phyloP scores from a whole-genome alignment of 345 rosid genomes.

The Sisymbrium irio region DNA sequence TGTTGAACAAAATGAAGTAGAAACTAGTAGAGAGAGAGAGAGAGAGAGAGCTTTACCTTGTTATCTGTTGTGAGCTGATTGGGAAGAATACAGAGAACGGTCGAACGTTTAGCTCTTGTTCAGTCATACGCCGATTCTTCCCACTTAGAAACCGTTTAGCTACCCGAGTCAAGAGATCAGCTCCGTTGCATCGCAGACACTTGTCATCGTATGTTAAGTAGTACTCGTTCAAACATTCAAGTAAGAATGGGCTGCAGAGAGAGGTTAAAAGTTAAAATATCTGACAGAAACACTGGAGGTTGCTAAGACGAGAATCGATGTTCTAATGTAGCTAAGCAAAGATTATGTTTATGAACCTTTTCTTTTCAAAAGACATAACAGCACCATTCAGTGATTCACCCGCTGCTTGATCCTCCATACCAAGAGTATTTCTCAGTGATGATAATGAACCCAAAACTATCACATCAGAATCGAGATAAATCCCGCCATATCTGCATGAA shows the following conservation, averaged over 20 bases:
- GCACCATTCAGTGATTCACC: conserved; percentile 74
- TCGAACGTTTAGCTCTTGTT: conserved; percentile 48
- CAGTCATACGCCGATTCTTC: conserved; percentile 32
- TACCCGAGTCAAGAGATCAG: conserved; percentile 85
- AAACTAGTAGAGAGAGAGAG: conserved; percentile 5
- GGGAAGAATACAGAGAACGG: conserved; percentile 72
- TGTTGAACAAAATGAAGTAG: not conserved
- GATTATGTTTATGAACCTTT: conserved; percentile 45
- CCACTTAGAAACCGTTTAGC: conserved; percentile 48
- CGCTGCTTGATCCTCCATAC: conserved; percentile 54
- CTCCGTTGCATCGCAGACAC: conserved; percentile 87
- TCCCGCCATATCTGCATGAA: conserved; percentile 80
- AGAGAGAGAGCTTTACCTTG: conserved; percentile 66
- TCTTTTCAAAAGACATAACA: conserved; percentile 74
- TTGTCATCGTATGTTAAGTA: conserved; percentile 73
- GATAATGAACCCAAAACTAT: conserved; percentile 68
- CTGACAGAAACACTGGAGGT: not conserved
- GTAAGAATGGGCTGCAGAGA: conserved; percentile 63
- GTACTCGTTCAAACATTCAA: conserved; percentile 80
- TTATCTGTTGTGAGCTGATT: conserved; percentile 56
- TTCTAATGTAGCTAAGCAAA: conserved; percentile 1
- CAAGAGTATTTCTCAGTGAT: conserved; percentile 61
- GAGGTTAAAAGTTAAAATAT: not conserved
- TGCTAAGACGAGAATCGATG: conserved; percentile 3
- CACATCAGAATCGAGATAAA: conserved; percentile 83